These are phyloP conservation scores for Achaetomiella virescens DNA, from an alignment of 495 filamentous ascomycete genomes.

Conservation along the genomic window DNA sequence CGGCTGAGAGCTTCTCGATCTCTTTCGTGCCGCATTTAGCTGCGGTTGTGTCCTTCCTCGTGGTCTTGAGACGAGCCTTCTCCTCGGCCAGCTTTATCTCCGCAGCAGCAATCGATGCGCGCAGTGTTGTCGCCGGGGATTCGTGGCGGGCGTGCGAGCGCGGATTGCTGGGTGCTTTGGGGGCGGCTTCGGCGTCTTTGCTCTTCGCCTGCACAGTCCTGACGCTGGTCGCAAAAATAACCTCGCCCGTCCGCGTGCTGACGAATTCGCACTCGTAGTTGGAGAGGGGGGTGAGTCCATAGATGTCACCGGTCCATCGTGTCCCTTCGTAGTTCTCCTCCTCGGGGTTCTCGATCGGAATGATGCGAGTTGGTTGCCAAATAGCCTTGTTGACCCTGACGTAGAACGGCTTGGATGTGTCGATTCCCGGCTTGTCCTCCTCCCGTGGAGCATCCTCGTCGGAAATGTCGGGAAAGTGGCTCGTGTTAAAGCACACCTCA, in stretches of 20 bases:
- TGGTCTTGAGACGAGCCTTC: constrained; percentile 64
- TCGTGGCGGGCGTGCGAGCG: constrained; percentile 62
- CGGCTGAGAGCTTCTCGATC: constrained; percentile 63
- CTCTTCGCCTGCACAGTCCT: constrained; percentile 69
- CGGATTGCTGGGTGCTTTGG: constrained; percentile 40
- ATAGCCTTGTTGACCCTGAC: constrained; percentile 82
- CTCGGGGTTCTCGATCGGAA: constrained; percentile 50
- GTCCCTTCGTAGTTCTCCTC: constrained; percentile 38
- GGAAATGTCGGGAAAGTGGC: constrained; percentile 47
- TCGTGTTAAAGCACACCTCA: constrained; percentile 76
- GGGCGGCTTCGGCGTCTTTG: constrained; percentile 50
- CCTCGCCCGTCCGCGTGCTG: constrained; percentile 61
- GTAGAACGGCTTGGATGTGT: constrained; percentile 69
- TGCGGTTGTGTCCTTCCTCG: constrained; percentile 70
- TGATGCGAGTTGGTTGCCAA: constrained; percentile 78
- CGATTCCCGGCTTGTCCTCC: constrained; percentile 41
- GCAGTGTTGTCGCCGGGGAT: constrained; percentile 84
- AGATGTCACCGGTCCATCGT: constrained; percentile 77
- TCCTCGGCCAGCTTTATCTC: constrained; percentile 74
- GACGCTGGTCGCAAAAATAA: constrained; percentile 72
- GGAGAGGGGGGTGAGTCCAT: constrained; percentile 76
- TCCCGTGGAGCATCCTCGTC: constrained; percentile 17
- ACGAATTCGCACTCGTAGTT: constrained; percentile 84
- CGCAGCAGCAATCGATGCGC: constrained; percentile 75
- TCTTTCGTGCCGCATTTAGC: constrained; percentile 69